Conservation (phyloP, 768 basidiomycete genomes). For the Hemileccinum impolitum region DNA sequence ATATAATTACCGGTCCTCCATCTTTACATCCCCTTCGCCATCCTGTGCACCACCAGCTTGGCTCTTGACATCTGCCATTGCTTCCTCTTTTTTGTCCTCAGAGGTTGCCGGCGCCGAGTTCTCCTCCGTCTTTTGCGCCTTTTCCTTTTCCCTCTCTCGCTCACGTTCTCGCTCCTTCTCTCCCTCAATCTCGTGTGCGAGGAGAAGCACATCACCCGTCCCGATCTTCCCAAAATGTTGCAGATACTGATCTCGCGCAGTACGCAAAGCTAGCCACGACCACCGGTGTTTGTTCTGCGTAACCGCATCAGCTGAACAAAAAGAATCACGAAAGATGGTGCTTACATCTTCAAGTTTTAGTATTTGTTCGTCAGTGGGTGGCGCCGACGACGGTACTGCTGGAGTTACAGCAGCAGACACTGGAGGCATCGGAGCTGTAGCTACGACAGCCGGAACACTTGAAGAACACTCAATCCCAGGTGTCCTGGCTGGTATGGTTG, state of each 20-base stretch:
- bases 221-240: slow-evolving; percentile 83
- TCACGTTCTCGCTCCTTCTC: slow-evolving; percentile 39
- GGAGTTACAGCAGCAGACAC: not conserved
- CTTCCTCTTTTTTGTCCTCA: slow-evolving; percentile 27
- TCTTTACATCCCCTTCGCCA: slow-evolving; percentile 47
- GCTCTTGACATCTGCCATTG: slow-evolving; percentile 18
- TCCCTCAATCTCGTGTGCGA: slow-evolving; percentile 35
- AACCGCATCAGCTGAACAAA: slow-evolving; percentile 11
- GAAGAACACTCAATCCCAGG: slow-evolving; percentile 33
- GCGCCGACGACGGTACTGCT: slow-evolving; percentile 11
- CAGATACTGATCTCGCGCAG: slow-evolving; percentile 67
- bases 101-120: slow-evolving; percentile 22
- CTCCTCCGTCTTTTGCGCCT: slow-evolving; percentile 23
- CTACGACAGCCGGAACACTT: slow-evolving; percentile 13
- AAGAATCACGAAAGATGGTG: not conserved
- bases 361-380: slow-evolving; percentile 48
- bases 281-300: slow-evolving; percentile 70
- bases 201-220: slow-evolving; percentile 63
- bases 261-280: slow-evolving; percentile 79
- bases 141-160: slow-evolving; percentile 34
- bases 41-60: slow-evolving; percentile 18
- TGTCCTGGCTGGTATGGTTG: slow-evolving; percentile 31
- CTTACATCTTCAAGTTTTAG: slow-evolving; percentile 60
- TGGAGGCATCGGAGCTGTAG: slow-evolving; percentile 6
- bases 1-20: slow-evolving; percentile 37